Conservation (phyloP, 305 asterid species). For the Fraxinus baroniana region DNA sequence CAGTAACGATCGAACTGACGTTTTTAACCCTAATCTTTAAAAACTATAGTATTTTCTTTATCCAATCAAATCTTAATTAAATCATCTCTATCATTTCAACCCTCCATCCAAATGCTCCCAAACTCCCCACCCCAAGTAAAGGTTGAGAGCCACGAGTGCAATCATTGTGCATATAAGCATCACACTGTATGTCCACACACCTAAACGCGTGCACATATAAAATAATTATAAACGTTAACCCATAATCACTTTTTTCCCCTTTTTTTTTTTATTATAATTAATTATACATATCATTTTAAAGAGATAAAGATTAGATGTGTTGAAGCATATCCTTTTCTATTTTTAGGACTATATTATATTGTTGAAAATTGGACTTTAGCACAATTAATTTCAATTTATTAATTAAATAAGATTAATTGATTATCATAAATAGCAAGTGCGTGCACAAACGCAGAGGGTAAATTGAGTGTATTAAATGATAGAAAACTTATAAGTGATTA, state of each 20-base stretch:
- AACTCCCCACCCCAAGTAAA: constrained; percentile 21
- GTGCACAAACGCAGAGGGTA: not conserved
- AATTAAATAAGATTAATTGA: not conserved
- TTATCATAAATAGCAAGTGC: not conserved
- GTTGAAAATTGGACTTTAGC: not conserved
- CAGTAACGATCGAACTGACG: not conserved
- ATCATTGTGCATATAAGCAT: constrained; percentile 43
- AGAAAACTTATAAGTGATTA: too few relatives aligned
- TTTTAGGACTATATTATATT: not conserved
- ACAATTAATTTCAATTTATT: not conserved
- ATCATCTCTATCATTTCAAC: constrained; percentile 33
- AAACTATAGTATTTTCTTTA: not conserved
- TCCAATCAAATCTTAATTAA: constrained; percentile 38
- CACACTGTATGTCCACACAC: constrained; percentile 4
- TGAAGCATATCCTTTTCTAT: not conserved
- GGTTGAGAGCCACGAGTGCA: constrained; percentile 64
- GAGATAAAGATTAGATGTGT: constrained; percentile 17
- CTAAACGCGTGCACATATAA: not conserved
- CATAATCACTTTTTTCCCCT: not conserved
- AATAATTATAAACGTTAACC: not conserved
- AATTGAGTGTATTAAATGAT: not conserved
- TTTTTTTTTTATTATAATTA: not conserved
- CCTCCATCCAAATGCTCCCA: constrained; percentile 32
- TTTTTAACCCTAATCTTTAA: constrained; percentile 12
- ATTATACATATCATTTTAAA: not conserved